A percentile compares a stretch with the other conserved stretches of the same genome.
Conservation (phyloP, 148 eudicot genomes). For the Salicornia ramosissima region DNA sequence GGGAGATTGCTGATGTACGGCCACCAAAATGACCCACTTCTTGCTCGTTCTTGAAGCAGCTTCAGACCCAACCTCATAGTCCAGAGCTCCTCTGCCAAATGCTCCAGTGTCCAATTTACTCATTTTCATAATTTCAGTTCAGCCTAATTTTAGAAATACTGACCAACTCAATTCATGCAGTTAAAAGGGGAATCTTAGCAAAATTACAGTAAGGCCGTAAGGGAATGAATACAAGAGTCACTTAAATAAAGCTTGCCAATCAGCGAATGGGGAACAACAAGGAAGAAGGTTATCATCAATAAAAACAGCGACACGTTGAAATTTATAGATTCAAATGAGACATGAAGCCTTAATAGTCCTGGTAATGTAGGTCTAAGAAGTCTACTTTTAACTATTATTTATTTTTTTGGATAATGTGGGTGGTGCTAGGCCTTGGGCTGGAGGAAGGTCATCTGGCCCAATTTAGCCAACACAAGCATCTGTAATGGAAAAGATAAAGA, state of each 20-base stretch:
- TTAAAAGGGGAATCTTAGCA: constrained; percentile 21
- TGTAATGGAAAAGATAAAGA: too few species aligned
- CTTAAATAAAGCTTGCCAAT: neutral
- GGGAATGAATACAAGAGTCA: neutral
- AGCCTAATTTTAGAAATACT: constrained; percentile 44
- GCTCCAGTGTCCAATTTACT: constrained; percentile 73
- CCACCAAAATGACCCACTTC: constrained; percentile 88
- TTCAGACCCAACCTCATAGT: constrained; percentile 83
- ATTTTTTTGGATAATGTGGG: too few species aligned
- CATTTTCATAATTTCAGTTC: constrained; percentile 52
- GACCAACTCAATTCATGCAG: constrained; percentile 23
- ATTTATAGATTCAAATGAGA: neutral
- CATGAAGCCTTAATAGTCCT: neutral
- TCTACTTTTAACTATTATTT: too few species aligned
- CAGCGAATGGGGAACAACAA: neutral
- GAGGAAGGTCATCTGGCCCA: too few species aligned
- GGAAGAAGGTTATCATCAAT: neutral
- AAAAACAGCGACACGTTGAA: neutral
- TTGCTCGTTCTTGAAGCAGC: constrained; percentile 89
- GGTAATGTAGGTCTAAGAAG: neutral
- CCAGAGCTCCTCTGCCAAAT: constrained; percentile 99
- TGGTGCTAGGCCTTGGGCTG: too few species aligned
- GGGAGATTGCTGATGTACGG: constrained; percentile 97
- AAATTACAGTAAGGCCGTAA: neutral
- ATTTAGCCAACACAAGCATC: too few species aligned